Evolutionary conservation across 148 eudicot genomes (phyloP), one percentile per base, ranked within the genome.

Genomic region (Pharnaceum exiguum): DNA sequence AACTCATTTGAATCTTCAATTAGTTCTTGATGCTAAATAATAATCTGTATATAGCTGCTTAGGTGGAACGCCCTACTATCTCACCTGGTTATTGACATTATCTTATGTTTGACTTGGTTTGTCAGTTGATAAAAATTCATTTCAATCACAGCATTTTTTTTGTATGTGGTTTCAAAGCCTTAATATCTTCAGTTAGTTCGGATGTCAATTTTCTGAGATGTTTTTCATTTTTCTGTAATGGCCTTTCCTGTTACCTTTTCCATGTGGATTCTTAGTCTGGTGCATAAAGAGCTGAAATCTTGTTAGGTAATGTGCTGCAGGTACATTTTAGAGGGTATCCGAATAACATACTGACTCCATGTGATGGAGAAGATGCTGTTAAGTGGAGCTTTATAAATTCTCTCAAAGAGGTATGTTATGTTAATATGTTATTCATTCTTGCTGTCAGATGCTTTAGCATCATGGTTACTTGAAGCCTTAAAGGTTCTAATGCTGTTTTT

Each of bases 251-350:
- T 36, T 30, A 7, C 13, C 15, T 23, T 27, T 57, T 11, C n/a
- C 29, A 10, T 45, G 32, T 54, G 30, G 29, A 16, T 30, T 15
- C 10, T 33, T 60, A 18, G 35, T 44, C 43, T 38, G 27, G 42
- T 29, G n/a, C n/a, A n/a, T n/a, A n/a, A n/a, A 53, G 47, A 38
- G 38, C 49, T 54, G 17, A 46, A 23, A 39, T 37, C 42, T n/a
- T 61, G 19, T 19, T n/a, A 16, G 47, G 55, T 55, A 51, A 42
- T 12, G 19, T 38, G 51, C 47, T 73, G 58, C 79, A 91, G 97
- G 85, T 91, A 67, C 98, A 91, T 77, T 91, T 91, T 68, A 82
- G 98, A 81, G 90, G 96, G 54, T 91, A 87, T 73, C 98, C 98
- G 1, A 75, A 62, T 65, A 79, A 74, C 61, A 38, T 75, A 44